Evolutionary conservation across 2,329 filamentous ascomycete genomes (phyloP), one percentile per base, ranked within the genome.

Genomic region (Exophiala oligosperma): DNA sequence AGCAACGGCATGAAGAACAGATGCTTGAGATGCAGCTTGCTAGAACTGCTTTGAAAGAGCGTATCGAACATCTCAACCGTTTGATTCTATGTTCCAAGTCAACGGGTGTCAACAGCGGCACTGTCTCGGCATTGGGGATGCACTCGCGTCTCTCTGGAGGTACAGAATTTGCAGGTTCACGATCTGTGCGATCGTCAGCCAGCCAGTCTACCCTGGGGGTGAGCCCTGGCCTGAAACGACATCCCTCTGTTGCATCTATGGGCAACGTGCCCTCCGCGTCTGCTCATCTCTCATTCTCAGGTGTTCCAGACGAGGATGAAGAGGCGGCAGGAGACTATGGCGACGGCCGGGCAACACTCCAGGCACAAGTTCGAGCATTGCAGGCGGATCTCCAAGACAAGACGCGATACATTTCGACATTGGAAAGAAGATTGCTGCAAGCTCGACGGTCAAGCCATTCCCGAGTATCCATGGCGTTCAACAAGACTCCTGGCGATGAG

Each of bases 11-110:
- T 66, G 92, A 97, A 71, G 94, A 97, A 76, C 94, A 99, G 73
- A 93, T 99, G 83, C 81, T 99, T 54, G 94, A 99, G 74, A 97
- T 99, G 90, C 94, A 99, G 72, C 83, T 99, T 48, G 94, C 94
- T 32, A 86, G 94, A 43, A 99, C 94, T 0, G 94, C 94, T 0
- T 78, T 99, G 54, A 99, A 97, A 73, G 94, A 99, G 77, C 88
- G 94, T 29, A 99, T 99, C 67, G 92, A 97, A 71, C 94, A 99
- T 73, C 81, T 99, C 48, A 99, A 97, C 74, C 87, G 93, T 49
- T 80, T 99, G 50, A 97, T 99, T 64, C 78, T 99, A 59, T 96
- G 91, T 72, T 97, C 93, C 14, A 97, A 97, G 72, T 97, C 93
- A 4, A 89, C 91, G 4, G 94, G 94, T 4, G 94, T 99, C 55